These are phyloP conservation scores for Tilletia indica DNA, from an alignment of 1,284 basidiomycete genomes.

Conservation along the genomic window DNA sequence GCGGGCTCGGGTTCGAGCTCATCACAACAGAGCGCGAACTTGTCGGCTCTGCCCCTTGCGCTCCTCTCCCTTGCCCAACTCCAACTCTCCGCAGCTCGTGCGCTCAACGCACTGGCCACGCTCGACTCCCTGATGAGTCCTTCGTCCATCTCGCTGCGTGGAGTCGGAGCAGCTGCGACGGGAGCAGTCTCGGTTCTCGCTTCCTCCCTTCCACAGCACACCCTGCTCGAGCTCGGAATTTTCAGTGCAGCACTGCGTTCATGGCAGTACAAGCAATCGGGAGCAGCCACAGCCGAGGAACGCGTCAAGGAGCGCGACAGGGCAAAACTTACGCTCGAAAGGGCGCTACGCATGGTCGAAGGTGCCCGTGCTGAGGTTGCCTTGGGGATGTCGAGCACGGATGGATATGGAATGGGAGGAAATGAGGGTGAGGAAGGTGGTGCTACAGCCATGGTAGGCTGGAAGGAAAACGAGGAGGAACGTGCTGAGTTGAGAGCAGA, in stretches of 20 bases:
- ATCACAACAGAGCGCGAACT: constrained; percentile 3
- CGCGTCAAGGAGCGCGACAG: constrained; percentile 10
- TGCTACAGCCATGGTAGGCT: neutral
- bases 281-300: neutral
- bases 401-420: constrained; percentile 5
- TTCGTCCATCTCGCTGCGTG: neutral
- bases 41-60: constrained; percentile 32
- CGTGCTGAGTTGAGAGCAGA: constrained; percentile 2
- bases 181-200: constrained; percentile 3
- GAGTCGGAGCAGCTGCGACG: neutral
- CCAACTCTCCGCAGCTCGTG: constrained; percentile 35
- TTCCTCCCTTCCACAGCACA: constrained; percentile 5
- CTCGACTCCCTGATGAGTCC: constrained; percentile 24
- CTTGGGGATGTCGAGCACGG: neutral
- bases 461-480: constrained; percentile 9
- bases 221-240: constrained; percentile 14
- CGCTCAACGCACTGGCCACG: constrained; percentile 35
- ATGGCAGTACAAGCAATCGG: constrained; percentile 1
- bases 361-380: constrained; percentile 13
- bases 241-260: constrained; percentile 2
- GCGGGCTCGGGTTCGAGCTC: constrained; percentile 20
- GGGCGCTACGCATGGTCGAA: constrained; percentile 13
- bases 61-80: constrained; percentile 51
- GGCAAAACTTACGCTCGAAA: constrained; percentile 15
- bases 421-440: constrained; percentile 12